Conservation (phyloP, 345 rosid species). For the Citrus reticulata region DNA sequence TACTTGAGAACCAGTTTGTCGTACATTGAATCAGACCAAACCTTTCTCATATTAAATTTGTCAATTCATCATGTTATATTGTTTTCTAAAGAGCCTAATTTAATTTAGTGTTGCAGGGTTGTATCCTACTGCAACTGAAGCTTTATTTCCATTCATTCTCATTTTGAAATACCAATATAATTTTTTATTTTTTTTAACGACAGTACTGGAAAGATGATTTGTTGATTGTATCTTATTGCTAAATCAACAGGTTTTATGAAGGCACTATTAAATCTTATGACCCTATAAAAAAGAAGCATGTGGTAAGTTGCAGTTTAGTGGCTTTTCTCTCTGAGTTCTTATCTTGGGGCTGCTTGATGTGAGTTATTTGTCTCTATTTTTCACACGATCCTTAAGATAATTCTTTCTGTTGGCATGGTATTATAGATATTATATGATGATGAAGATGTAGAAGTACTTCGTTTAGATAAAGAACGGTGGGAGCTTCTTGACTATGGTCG, state of each 20-base stretch:
- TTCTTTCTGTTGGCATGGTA: conserved; percentile 6
- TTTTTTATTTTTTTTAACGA: background rate
- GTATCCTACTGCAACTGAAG: background rate
- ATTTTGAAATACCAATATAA: background rate
- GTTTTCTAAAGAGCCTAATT: background rate
- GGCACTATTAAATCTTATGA: conserved; percentile 92
- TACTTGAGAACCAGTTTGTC: background rate
- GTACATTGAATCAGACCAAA: background rate
- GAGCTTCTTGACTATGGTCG: conserved; percentile 60
- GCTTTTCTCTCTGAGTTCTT: conserved; percentile 8
- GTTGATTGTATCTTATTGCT: conserved; percentile 20
- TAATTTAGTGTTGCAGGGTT: background rate
- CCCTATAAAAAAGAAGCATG: conserved; percentile 72
- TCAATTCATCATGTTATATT: background rate
- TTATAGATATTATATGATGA: conserved; percentile 81
- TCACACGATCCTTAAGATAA: background rate
- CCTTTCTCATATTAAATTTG: background rate
- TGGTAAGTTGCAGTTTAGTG: conserved; percentile 49
- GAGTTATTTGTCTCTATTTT: background rate
- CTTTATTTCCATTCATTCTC: background rate
- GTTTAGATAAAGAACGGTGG: conserved; percentile 88
- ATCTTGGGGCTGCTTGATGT: conserved; percentile 9
- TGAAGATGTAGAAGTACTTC: conserved; percentile 93
- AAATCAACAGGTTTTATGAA: conserved; percentile 73
- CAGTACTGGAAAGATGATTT: background rate